Evolutionary conservation across 1,284 basidiomycete genomes (phyloP).

Genomic region (Malassezia vespertilionis): DNA sequence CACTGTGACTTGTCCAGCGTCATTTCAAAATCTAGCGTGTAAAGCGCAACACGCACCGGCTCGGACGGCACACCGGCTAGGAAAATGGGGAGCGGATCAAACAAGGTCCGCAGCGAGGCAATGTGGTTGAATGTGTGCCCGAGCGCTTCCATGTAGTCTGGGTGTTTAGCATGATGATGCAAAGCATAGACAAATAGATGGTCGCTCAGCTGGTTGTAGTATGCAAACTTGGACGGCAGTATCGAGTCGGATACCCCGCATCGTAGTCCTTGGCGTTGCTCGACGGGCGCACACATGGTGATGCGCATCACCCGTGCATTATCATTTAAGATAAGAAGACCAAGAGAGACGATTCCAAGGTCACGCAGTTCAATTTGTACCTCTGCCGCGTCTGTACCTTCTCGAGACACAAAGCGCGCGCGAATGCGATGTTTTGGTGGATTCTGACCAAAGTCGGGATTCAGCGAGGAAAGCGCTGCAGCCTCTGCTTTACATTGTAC

Average conservation of each 20-base stretch:
- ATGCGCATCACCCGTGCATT: not conserved
- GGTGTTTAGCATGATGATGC: not conserved
- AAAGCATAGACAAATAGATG: conserved; percentile 13
- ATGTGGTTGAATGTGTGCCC: conserved; percentile 6
- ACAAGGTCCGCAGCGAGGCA: conserved; percentile 9
- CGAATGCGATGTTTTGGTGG: conserved; percentile 7
- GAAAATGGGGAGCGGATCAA: conserved; percentile 6
- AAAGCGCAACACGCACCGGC: not conserved
- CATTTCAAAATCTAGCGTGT: not conserved
- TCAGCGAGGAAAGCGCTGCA: not conserved
- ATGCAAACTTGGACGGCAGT: conserved; percentile 4
- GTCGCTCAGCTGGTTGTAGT: conserved; percentile 7
- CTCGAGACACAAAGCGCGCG: conserved; percentile 3
- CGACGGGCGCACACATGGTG: conserved; percentile 4
- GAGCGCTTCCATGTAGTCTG: not conserved
- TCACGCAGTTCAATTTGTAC: conserved; percentile 12
- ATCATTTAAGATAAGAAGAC: not conserved
- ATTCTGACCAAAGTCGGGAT: not conserved
- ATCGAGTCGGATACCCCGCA: not conserved
- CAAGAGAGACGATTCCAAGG: conserved; percentile 1
- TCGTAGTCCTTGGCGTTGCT: not conserved
- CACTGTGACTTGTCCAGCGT: not conserved
- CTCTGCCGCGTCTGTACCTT: not conserved
- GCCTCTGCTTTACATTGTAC: conserved; percentile 3
- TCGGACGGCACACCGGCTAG: not conserved